Evolutionary conservation across 2,329 filamentous ascomycete species (phyloP), one percentile per base, ranked within the genome.

Genomic region (Nemania sp.): DNA sequence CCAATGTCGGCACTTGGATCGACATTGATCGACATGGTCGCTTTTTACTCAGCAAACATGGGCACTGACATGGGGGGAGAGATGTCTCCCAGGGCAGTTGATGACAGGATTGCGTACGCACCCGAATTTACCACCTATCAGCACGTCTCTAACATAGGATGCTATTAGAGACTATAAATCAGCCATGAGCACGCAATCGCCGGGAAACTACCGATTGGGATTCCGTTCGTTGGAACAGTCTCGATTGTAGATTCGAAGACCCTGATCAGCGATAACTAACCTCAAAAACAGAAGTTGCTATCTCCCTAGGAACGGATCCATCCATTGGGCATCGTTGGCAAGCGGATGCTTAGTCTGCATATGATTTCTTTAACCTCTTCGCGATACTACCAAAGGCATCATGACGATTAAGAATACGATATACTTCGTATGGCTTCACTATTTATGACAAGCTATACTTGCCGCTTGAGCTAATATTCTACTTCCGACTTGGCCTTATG

Each of bases 1-100:
- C 51, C 40, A 55, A 50, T 52, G 35, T 62, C 51, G 59, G 59
- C n/a, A 62, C 40, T 59, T 50, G 46, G 59, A 59, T 62, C 55
- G 51, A 47, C 50, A 50, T 40, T 58, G 59, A 62, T 62, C 59
- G 40, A 52, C 55, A 62, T 55, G 55, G 46, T 7, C 3, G 50
- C 46, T 18, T 3, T 59, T 54, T 62, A 59, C 55, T 59, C 51
- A 55, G 46, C 55, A 48, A 4, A 49, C 25, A 29, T 29, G 25
- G 25, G 25, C 25, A 29, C n/a, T 40, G n/a, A 5, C 20, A 32
- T 10, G 3, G 34, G 12, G 18, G 42, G 37, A 29, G 13, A 7
- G n/a, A 7, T 29, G 25, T 29, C 4, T 29, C 3, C 3, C 25
- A 29, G 18, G 49, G 43, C 34, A 21, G 11, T 43, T 48, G 45